Evolutionary conservation across 2,329 filamentous ascomycete species (phyloP).

Genomic region (Alternaria gaisen): DNA sequence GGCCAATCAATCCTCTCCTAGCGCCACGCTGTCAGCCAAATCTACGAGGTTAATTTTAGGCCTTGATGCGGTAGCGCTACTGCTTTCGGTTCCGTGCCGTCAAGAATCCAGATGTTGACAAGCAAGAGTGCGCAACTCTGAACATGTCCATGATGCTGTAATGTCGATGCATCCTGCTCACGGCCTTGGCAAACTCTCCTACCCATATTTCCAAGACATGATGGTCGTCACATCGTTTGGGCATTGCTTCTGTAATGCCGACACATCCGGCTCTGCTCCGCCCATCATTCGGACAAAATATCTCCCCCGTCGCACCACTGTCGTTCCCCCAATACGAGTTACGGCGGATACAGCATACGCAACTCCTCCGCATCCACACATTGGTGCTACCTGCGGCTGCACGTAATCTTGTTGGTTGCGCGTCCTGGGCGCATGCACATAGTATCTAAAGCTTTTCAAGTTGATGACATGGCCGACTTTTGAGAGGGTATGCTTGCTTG

Average conservation of each 20-base stretch:
- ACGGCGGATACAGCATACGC: neutral
- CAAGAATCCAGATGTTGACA: neutral
- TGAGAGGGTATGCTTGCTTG: neutral
- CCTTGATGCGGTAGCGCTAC: slow-evolving; percentile 15
- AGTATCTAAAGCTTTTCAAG: neutral
- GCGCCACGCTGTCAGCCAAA: slow-evolving; percentile 12
- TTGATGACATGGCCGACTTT: neutral
- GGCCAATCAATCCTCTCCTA: slow-evolving; percentile 11
- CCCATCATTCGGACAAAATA: slow-evolving; percentile 3
- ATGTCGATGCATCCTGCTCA: neutral
- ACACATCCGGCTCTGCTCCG: slow-evolving; percentile 13
- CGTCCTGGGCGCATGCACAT: neutral
- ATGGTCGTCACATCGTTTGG: slow-evolving; percentile 7
- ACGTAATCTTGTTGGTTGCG: neutral
- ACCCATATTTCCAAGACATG: slow-evolving; percentile 1
- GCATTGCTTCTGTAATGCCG: slow-evolving; percentile 7
- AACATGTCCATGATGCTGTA: neutral
- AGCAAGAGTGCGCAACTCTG: neutral
- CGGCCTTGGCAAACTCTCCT: neutral
- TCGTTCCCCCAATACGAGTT: slow-evolving; percentile 1
- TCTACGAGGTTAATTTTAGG: slow-evolving; percentile 13
- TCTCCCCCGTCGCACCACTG: slow-evolving; percentile 3
- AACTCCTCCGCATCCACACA: neutral
- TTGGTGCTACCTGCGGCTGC: neutral
- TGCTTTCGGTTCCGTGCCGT: slow-evolving; percentile 7